Conservation (phyloP, 257 asterid species). For the Scutellaria galericulata region DNA sequence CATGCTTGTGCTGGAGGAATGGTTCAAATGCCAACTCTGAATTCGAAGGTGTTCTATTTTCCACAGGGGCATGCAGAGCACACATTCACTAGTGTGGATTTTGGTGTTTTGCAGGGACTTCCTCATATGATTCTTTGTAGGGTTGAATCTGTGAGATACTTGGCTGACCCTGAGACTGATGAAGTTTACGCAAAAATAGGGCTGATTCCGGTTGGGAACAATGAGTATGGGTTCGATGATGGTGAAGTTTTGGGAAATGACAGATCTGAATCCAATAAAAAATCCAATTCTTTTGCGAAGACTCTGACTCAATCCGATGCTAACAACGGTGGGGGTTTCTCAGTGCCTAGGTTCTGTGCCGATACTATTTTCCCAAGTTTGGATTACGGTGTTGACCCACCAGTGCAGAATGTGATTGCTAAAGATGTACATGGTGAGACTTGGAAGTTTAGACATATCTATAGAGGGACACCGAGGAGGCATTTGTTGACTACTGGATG, state of each 20-base stretch:
- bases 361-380: constrained; percentile 45
- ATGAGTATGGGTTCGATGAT: constrained; percentile 31
- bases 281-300: constrained; percentile 38
- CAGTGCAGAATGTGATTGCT: constrained; percentile 38
- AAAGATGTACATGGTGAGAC: constrained; percentile 44
- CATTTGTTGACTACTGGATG: constrained; percentile 56
- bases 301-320: constrained; percentile 50
- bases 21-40: constrained; percentile 41
- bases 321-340: constrained; percentile 51
- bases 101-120: constrained; percentile 35
- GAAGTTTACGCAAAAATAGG: constrained; percentile 50
- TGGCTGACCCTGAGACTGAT: constrained; percentile 49
- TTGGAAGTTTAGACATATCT: constrained; percentile 50
- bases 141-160: constrained; percentile 36
- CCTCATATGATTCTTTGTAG: constrained; percentile 44
- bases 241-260: constrained; percentile 9
- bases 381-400: constrained; percentile 46
- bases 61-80: constrained; percentile 55
- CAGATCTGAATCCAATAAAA: constrained; percentile 32
- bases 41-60: constrained; percentile 46
- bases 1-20: constrained; percentile 50
- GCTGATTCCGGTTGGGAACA: constrained; percentile 34
- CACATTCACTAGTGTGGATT: constrained; percentile 35
- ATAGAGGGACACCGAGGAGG: constrained; percentile 52
- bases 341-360: constrained; percentile 47